Evolutionary conservation across 2,329 filamentous ascomycete species (phyloP), one percentile per base, ranked within the genome.

Genomic region (Fragosphaeria purpurea): DNA sequence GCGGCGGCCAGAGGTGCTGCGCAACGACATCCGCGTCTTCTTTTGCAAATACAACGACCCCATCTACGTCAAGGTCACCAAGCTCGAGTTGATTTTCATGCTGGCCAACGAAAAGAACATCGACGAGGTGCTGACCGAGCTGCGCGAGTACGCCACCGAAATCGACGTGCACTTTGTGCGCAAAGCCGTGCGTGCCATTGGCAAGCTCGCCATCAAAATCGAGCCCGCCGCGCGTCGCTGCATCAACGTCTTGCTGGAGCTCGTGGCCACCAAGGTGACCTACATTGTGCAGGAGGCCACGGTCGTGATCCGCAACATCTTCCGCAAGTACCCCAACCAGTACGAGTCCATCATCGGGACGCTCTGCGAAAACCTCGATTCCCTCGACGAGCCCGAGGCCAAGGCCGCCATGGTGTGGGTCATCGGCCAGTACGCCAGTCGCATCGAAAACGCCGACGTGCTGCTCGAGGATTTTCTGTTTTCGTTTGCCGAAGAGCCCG

Each of bases 1-100:
- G 66, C 79, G 91, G 60, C 79, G 91, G 50, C 93, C 93, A 0
- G 93, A 97, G 62, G 91, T 98, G 7, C 70, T 98, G 49, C 82
- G 89, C 56, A 97, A 96, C 67, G 93, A 98, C 66, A 97, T 98
- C 55, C 82, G 93, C 44, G 93, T 98, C 35, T 98, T 98, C 71
- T 98, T 98, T 70, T 98, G 93, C 81, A 98, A 98, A 75, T 98
- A 98, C 70, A 98, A 98, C 66, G 93, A 98, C 63, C 93, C 93
- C 0, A 98, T 98, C 57, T 98, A 97, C 65, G 93, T 98, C 70
- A 98, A 98, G 68, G 93, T 98, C 47, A 98, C 93, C 12, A 98
- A 98, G 69, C 77, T 98, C 46, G 93, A 98, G 69, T 79, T 98
- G 59, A 97, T 98, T 58, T 98, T 98, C 68, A 98, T 97, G 93